Evolutionary conservation across 1,139 yeast species (phyloP), one percentile per base, ranked within the genome.

Genomic region (Scheffersomyces illinoinensis): DNA sequence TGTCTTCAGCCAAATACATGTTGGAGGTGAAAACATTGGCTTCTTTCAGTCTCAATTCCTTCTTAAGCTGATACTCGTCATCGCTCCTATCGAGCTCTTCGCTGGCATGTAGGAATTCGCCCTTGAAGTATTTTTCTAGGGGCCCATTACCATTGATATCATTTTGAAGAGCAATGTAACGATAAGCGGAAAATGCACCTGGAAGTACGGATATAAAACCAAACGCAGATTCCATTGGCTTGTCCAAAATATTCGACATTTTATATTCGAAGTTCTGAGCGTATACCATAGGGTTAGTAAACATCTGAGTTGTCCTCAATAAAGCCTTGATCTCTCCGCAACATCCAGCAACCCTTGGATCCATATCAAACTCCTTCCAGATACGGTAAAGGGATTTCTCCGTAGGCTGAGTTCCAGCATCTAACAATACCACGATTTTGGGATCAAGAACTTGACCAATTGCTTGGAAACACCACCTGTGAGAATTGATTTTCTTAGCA

Each of bases 381-480:
- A 81, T 72, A 62, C 80, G 82, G 63, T 80, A 81, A 58, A 81
- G 71, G 1, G 84, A 74, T 58, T 79, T 79, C 4, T 83, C 83
- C 5, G 76, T 63, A 17, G 85, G 85, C 62, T 79, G 83, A 46
- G 85, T 81, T 60, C 85, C 85, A 50, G 83, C 82, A 69, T 81
- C 85, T 53, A 81, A 71, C 53, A 81, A 72, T 5, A 81, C 72
- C 5, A 81, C 83, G 51, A 78, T 70, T 53, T 75, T 76, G 2
- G 85, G 85, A 56, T 80, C 77, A 58, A 81, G 72, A 8, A 79
- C 79, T 64, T 77, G 79, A 47, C 83, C 79, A 55, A 81, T 71
- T n/a, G 84, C 84, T 68, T 81, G 83, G 70, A 81, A 79, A 68
- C 84, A 81, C 85, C 85, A 81, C 65, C 85, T 72, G 65, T 81